Percentiles rank a stretch among this genome's conserved stretches.
These are phyloP conservation scores for Tubosaeta brunneosetosa DNA, from an alignment of 768 basidiomycete species.

Conservation along the genomic window DNA sequence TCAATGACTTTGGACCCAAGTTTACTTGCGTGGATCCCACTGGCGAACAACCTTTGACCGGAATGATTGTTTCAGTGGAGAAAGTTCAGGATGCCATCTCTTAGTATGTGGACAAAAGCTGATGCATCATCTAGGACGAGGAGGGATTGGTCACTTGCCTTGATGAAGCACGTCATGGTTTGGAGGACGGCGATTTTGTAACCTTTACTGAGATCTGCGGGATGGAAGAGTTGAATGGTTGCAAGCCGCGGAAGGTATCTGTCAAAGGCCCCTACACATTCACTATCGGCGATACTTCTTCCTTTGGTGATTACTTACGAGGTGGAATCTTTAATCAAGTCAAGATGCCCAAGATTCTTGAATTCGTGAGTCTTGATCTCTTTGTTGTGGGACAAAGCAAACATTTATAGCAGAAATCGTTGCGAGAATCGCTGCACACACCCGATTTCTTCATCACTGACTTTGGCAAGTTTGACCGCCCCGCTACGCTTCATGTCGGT, in stretches of 20 bases:
- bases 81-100: conserved; percentile 47
- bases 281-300: conserved; percentile 86
- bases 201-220: conserved; percentile 96
- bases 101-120: neutral
- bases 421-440: conserved; percentile 72
- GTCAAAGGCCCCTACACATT: conserved; percentile 99
- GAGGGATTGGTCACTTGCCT: conserved; percentile 95
- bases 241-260: conserved; percentile 85
- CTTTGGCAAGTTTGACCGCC: conserved; percentile 95
- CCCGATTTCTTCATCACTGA: conserved; percentile 94
- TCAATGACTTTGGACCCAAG: conserved; percentile 94
- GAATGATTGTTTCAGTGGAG: conserved; percentile 94
- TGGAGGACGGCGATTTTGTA: conserved; percentile 98
- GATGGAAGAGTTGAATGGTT: conserved; percentile 86
- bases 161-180: conserved; percentile 94
- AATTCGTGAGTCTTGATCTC: conserved; percentile 65
- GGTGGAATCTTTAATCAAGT: conserved; percentile 98
- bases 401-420: conserved; percentile 67
- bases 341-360: conserved; percentile 95
- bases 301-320: conserved; percentile 67
- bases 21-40: conserved; percentile 97
- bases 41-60: conserved; percentile 89
- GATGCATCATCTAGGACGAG: conserved; percentile 46
- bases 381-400: neutral
- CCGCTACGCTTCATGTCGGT: conserved; percentile 83